Conservation (phyloP, 75 land plant species). For the Azolla pinnata region DNA sequence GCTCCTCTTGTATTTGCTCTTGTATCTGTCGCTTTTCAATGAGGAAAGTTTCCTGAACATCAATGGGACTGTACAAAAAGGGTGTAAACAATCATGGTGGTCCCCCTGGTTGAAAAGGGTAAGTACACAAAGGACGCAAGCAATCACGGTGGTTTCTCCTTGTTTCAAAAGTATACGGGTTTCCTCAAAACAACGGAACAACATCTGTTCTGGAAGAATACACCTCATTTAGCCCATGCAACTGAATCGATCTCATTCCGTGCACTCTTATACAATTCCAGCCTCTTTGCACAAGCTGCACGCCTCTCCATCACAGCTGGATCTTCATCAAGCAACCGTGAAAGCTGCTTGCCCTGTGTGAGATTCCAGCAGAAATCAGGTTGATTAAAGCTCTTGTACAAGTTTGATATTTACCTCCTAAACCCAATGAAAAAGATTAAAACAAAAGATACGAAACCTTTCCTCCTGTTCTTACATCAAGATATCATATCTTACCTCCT, state of each 20-base stretch:
- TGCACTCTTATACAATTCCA: constrained; percentile 64
- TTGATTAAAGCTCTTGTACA: background rate
- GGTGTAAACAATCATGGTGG: too few relatives aligned
- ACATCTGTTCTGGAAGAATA: too few relatives aligned
- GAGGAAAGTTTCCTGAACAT: too few relatives aligned
- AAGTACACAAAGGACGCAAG: too few relatives aligned
- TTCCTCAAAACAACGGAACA: too few relatives aligned
- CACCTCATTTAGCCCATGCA: constrained; percentile 35
- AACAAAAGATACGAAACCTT: background rate
- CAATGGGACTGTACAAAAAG: too few relatives aligned
- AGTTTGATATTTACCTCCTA: too few relatives aligned
- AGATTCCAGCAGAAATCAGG: background rate
- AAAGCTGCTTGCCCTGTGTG: constrained; percentile 48
- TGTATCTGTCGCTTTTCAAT: too few relatives aligned
- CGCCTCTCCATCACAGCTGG: constrained; percentile 69
- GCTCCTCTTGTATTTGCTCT: too few relatives aligned
- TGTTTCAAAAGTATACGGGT: too few relatives aligned
- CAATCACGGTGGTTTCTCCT: too few relatives aligned
- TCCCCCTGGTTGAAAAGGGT: too few relatives aligned
- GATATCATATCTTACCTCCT: constrained; percentile 39
- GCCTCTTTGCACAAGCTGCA: constrained; percentile 44
- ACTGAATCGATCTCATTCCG: constrained; percentile 71
- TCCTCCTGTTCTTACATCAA: background rate
- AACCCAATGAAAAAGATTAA: background rate
- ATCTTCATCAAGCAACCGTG: constrained; percentile 56